Conservation (phyloP, 805 yeast genomes). For the Kockiozyma suomiensis region DNA sequence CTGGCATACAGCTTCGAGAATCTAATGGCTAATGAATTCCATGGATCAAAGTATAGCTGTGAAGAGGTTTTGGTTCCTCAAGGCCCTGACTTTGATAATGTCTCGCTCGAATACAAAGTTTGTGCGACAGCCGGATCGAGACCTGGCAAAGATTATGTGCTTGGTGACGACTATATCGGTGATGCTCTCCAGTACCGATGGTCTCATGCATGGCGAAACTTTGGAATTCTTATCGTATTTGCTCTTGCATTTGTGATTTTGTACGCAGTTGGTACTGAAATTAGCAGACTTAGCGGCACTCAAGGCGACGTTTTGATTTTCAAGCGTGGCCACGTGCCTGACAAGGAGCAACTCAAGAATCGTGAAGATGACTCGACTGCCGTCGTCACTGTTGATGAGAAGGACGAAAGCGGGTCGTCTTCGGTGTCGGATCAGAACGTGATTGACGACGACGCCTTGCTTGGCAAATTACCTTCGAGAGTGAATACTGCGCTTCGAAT, state of each 20-base stretch:
- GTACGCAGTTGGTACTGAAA: slow-evolving; percentile 43
- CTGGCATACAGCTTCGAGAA: slow-evolving; percentile 63
- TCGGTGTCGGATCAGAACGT: slow-evolving; percentile 12
- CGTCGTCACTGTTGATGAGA: slow-evolving; percentile 11
- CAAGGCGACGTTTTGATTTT: slow-evolving; percentile 41
- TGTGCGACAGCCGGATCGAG: slow-evolving; percentile 65
- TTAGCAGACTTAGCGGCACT: slow-evolving; percentile 38
- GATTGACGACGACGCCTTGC: slow-evolving; percentile 38
- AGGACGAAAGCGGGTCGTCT: slow-evolving; percentile 25
- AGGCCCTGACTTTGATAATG: slow-evolving; percentile 55
- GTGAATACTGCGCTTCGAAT: slow-evolving; percentile 17
- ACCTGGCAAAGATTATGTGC: slow-evolving; percentile 54
- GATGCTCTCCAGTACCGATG: slow-evolving; percentile 55
- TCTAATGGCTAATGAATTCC: slow-evolving; percentile 67
- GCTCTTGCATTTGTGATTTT: slow-evolving; percentile 43
- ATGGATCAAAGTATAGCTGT: slow-evolving; percentile 59
- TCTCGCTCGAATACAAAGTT: slow-evolving; percentile 46
- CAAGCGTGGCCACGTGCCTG: slow-evolving; percentile 26
- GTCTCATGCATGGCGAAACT: slow-evolving; percentile 76
- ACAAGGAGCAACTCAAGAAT: neutral
- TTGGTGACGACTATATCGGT: slow-evolving; percentile 61
- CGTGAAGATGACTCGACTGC: neutral
- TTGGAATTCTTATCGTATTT: slow-evolving; percentile 66
- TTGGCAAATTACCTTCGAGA: slow-evolving; percentile 24
- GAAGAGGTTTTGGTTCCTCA: slow-evolving; percentile 53